A percentile compares a stretch with the other conserved stretches of the same genome.
phyloP scores from a whole-genome alignment of 345 rosid genomes.

The Jatropha curcas region DNA sequence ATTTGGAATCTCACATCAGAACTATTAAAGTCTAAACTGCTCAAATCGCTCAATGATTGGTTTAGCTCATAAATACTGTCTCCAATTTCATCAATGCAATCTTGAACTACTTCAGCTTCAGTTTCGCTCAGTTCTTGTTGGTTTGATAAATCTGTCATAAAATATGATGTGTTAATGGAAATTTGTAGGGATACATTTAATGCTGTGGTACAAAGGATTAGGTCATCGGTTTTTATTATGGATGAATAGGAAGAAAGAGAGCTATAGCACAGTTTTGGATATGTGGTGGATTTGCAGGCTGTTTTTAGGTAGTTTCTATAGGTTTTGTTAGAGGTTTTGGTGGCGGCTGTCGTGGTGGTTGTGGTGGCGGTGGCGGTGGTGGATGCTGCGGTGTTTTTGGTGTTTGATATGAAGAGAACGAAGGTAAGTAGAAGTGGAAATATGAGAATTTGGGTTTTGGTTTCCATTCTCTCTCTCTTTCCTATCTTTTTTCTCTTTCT shows the following conservation, averaged over 20 bases:
- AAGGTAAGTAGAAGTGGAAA: constrained; percentile 22
- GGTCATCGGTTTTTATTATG: constrained; percentile 46
- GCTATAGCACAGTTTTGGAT: constrained; percentile 56
- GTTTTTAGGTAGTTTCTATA: constrained; percentile 51
- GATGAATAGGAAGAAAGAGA: constrained; percentile 50
- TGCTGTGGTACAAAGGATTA: constrained; percentile 57
- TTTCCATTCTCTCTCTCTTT: neutral
- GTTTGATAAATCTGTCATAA: constrained; percentile 28
- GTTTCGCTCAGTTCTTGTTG: constrained; percentile 24
- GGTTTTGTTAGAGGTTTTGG: neutral
- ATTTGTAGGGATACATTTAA: constrained; percentile 42
- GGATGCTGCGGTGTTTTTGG: constrained; percentile 25
- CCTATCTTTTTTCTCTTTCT: neutral
- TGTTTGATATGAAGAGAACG: constrained; percentile 21
- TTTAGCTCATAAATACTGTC: constrained; percentile 56
- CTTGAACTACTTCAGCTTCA: constrained; percentile 44
- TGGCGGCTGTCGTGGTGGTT: too few species aligned
- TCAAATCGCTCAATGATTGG: constrained; percentile 44
- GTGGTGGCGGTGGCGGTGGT: constrained; percentile 13
- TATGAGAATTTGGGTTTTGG: constrained; percentile 2
- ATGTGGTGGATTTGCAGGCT: constrained; percentile 55
- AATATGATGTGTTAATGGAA: constrained; percentile 31
- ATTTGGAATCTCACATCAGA: constrained; percentile 31
- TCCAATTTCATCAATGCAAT: constrained; percentile 47
- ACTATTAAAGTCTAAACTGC: constrained; percentile 11